These are phyloP conservation scores for Phytophthora multivora DNA, from an alignment of 352 stramenopile species.

Conservation along the genomic window DNA sequence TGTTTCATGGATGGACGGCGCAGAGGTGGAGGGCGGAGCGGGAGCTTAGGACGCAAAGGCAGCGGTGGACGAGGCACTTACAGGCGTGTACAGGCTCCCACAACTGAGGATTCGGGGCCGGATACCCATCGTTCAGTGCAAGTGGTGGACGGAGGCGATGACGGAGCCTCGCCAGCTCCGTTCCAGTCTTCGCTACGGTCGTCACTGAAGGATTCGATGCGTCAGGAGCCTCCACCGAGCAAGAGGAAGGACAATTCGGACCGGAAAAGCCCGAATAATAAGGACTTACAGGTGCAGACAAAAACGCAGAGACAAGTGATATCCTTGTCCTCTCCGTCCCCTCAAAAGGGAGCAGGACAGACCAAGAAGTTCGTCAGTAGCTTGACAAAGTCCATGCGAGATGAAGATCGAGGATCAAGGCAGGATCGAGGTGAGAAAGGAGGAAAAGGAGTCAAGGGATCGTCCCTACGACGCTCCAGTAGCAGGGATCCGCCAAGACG, in stretches of 20 bases:
- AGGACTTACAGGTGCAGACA: constrained; percentile 31
- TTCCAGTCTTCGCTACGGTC: constrained; percentile 69
- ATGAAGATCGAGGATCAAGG: constrained; percentile 18
- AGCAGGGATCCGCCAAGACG: constrained; percentile 11
- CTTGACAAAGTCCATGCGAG: constrained; percentile 36
- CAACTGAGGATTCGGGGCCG: constrained; percentile 6
- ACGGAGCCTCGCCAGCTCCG: constrained; percentile 2
- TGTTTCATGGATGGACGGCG: constrained; percentile 42
- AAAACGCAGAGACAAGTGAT: constrained; percentile 35
- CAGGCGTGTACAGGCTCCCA: constrained; percentile 43
- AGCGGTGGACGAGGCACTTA: constrained; percentile 37
- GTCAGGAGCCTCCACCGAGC: constrained; percentile 1
- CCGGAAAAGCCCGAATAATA: constrained; percentile 13
- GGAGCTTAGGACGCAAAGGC: constrained; percentile 26
- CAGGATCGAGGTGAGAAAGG: constrained; percentile 14
- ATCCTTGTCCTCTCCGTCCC: constrained; percentile 41
- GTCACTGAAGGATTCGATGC: constrained; percentile 51
- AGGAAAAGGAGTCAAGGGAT: constrained; percentile 13
- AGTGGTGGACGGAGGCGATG: constrained; percentile 20
- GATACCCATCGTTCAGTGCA: constrained; percentile 26
- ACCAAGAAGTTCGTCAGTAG: constrained; percentile 46
- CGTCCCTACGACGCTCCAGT: constrained; percentile 24
- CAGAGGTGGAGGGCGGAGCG: constrained; percentile 40
- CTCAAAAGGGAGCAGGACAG: constrained; percentile 25
- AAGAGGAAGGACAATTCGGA: constrained; percentile 28